Evolutionary conservation across 768 basidiomycete genomes (phyloP), one percentile per base, ranked within the genome.

Genomic region (Hydnomerulius pinastri): DNA sequence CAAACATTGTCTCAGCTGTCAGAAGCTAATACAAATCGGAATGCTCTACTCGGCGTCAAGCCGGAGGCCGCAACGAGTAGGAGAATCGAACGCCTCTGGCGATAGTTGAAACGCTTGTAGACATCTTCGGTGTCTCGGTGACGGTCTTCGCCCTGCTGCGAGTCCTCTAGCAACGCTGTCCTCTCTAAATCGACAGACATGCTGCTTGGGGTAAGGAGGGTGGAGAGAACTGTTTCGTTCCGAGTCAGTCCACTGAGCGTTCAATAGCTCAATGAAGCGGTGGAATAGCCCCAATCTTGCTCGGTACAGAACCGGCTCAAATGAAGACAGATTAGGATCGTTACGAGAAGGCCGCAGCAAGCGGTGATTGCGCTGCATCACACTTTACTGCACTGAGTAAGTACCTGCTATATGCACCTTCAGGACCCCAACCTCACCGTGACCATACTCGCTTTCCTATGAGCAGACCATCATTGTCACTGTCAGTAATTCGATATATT

Each of bases 41-140:
- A 35, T 17, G n/a, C 18, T 17, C 33, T 60, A 87, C 86, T 70
- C 30, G 81, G 80, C 37, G 87, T 66, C 24, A 87, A 65, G 4
- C 81, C 85, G 48, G 77, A 77, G 54, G 71, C 76, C 4, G 83
- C 78, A 0, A 84, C 78, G 36, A 86, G 68, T 1, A 71, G 70
- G 6, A 82, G 60, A 32, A 88, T 81, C 7, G 64, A 38, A n/a
- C 66, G 63, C 63, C 86, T 88, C 55, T 70, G 69, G 9, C 59
- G 13, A 0, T 64, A 60, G 1, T 77, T 77, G 64, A 87, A 87
- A 13, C 81, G 74, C 17, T 25, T 11, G 24, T 52, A 52, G 15
- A 52, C 20, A 24, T 4, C n/a, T 36, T 24, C 11, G 17, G 33
- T 15, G 33, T 35, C 33, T 2, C 18, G 33, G 33, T 2, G 6